phyloP scores from a whole-genome alignment of 306 rosid genomes.

The Coriaria nepalensis region DNA sequence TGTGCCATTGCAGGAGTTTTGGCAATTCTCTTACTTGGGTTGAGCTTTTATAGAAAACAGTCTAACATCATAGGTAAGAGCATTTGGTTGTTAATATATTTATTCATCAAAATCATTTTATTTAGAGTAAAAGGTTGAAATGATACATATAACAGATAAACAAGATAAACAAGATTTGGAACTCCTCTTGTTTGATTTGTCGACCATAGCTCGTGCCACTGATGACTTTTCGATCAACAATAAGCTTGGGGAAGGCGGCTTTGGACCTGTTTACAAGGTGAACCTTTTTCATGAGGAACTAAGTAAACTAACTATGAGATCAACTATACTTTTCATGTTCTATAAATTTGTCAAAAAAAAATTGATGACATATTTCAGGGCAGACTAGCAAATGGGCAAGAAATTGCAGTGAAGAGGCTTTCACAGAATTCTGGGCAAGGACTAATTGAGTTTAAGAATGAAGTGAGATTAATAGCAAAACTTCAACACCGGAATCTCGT shows the following conservation, averaged over 20 bases:
- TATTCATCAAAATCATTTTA: no score
- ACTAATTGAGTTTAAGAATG: constrained; percentile 13
- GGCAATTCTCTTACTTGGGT: no score
- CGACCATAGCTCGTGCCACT: constrained; percentile 1
- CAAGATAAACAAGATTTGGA: neutral
- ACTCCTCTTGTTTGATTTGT: constrained; percentile 4
- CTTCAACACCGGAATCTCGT: constrained; percentile 20
- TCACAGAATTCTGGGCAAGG: constrained; percentile 15
- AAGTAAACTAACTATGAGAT: neutral
- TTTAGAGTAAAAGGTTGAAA: no score
- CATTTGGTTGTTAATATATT: no score
- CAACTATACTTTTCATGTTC: neutral
- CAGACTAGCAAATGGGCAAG: constrained; percentile 6
- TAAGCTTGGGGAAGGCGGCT: constrained; percentile 17
- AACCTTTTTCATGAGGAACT: no score
- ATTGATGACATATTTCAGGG: constrained; percentile 3
- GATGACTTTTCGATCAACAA: constrained; percentile 4
- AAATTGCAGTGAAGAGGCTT: constrained; percentile 19
- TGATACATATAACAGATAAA: no score
- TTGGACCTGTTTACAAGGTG: constrained; percentile 6
- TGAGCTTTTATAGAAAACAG: no score
- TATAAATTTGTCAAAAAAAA: no score
- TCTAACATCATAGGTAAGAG: no score
- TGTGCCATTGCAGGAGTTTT: no score
- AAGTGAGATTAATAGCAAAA: constrained; percentile 11